Percentiles rank a stretch among this genome's conserved stretches.
phyloP scores from a whole-genome alignment of 2,329 filamentous ascomycete genomes.

The Phyllosticta capitalensis region DNA sequence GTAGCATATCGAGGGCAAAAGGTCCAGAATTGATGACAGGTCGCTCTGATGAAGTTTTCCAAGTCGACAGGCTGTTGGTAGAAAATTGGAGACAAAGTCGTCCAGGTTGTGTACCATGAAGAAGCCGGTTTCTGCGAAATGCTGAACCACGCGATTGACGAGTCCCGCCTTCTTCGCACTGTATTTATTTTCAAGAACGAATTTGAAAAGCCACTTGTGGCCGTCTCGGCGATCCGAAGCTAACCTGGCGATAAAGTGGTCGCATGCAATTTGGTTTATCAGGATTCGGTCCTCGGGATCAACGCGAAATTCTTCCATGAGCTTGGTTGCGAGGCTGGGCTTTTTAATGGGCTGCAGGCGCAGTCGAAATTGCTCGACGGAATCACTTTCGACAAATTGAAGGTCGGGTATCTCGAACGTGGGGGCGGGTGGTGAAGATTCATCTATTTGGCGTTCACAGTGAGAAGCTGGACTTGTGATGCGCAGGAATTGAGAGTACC shows the following conservation, averaged over 20 bases:
- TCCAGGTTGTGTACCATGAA: neutral
- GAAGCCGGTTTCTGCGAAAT: neutral
- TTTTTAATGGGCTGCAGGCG: neutral
- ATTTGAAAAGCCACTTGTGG: neutral
- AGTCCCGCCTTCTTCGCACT: neutral
- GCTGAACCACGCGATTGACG: neutral
- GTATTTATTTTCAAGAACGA: neutral
- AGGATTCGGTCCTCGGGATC: neutral
- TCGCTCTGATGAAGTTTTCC: neutral
- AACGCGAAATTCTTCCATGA: neutral
- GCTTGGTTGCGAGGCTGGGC: neutral
- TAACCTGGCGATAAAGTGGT: conserved; percentile 2
- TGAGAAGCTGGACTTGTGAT: neutral
- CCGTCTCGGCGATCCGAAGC: neutral
- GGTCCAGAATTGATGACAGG: neutral
- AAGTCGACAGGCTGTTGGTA: neutral
- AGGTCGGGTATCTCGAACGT: neutral
- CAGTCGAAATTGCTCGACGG: neutral
- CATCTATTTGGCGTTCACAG: neutral
- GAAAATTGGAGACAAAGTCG: neutral
- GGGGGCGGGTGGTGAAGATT: neutral
- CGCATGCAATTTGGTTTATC: conserved; percentile 4
- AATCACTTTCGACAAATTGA: neutral
- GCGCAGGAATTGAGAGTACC: neutral
- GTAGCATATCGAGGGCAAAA: neutral